phyloP scores from a whole-genome alignment of 495 filamentous ascomycete species.

The Podospora conica region DNA sequence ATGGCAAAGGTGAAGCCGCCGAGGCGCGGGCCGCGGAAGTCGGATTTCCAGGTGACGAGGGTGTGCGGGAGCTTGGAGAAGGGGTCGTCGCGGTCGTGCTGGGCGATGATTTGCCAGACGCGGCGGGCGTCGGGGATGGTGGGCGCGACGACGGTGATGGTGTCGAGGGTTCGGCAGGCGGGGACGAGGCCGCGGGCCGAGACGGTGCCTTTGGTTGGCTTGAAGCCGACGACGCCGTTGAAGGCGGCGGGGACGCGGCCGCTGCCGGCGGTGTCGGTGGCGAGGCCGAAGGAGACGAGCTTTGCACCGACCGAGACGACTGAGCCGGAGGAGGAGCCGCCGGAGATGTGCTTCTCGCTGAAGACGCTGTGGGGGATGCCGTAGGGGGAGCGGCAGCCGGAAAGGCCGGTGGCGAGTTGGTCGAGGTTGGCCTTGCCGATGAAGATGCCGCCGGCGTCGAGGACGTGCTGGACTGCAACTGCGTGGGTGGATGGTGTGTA shows the following conservation, averaged over 20 bases:
- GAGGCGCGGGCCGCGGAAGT: constrained; percentile 42
- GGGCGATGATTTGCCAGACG: constrained; percentile 51
- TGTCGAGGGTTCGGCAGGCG: constrained; percentile 58
- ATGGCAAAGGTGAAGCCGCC: constrained; percentile 49
- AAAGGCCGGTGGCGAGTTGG: constrained; percentile 59
- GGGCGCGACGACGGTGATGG: constrained; percentile 50
- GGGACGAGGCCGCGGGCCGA: constrained; percentile 53
- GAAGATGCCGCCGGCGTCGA: constrained; percentile 51
- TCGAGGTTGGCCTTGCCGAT: constrained; percentile 65
- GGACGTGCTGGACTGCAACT: constrained; percentile 30
- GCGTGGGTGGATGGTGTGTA: constrained; percentile 41
- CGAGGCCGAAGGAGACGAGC: constrained; percentile 57
- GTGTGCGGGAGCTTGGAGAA: constrained; percentile 46
- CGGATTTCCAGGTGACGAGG: constrained; percentile 40
- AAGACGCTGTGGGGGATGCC: constrained; percentile 51
- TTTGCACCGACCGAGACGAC: constrained; percentile 51
- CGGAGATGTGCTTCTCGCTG: constrained; percentile 42
- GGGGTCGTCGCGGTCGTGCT: constrained; percentile 47
- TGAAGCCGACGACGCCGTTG: constrained; percentile 62
- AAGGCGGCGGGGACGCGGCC: constrained; percentile 56
- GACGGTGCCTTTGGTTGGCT: constrained; percentile 59
- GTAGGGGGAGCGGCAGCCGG: constrained; percentile 57
- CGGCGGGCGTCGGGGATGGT: constrained; percentile 47
- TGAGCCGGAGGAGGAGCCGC: constrained; percentile 58
- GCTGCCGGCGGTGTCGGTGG: constrained; percentile 62